Base-by-base conservation (phyloP, 2,329 filamentous ascomycete genomes). In the Cordyceps pruinosa region DNA sequence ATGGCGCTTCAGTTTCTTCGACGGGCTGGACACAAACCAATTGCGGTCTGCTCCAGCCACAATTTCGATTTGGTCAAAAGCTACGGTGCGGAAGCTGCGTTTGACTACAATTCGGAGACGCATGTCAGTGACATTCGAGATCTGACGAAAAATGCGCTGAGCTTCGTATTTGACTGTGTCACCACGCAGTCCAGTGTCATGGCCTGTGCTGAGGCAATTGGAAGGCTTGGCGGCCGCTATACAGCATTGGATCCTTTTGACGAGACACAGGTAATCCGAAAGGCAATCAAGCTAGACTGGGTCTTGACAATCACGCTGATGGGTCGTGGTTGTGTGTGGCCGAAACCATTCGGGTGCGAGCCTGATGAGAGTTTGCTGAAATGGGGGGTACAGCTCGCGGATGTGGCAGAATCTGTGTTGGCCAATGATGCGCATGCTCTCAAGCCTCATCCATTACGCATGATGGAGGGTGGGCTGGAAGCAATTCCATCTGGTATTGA, bases 141-240 rank as follows among this genome's bases (percentile, higher is more conserved):
- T 2, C 70, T 72, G 57, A 77, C 75, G 0, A 59, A 64, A 1
- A 70, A 74, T 61, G 58, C 51, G 2, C 67, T 78, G 1, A 58
- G 56, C 0, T 70, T 70, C 46, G 70, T 64, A 1, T 57, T 78
- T 2, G 75, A 77, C 62, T 71, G 66, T 46, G 66, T 77, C 39
- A 62, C 72, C 0, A 62, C 67, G 26, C 58, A 63, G 0, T 42
- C 60, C 4, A 68, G 68, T 2, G 69, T 69, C 48, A 48, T 61
- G 12, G 51, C 69, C n/a, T 75, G 73, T 64, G 73, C 72, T 56
- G 66, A 51, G 9, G 66, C 68, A 5, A 69, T 75, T 19, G 71
- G 72, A 7, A 62, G 66, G 1, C 62, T 68, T 0, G 73, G 72
- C 17, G 73, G 73, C 2, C 60, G 62, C 3, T 75, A 74, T 59